Evolutionary conservation across 176 grass and related monocot genomes (phyloP).

Genomic region (Triticum turgidum): DNA sequence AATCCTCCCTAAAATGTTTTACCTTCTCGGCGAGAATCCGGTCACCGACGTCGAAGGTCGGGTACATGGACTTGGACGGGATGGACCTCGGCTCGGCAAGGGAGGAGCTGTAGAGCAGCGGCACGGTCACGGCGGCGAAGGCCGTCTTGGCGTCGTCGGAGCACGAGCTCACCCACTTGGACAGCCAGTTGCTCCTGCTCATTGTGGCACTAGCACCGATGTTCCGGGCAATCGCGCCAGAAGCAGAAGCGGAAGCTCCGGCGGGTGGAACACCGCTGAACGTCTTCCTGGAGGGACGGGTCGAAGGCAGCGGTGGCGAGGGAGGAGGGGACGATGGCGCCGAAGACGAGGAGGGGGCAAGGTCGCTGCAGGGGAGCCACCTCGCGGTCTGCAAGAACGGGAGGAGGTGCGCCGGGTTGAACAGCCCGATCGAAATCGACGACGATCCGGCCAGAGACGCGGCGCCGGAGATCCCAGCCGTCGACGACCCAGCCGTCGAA

Average conservation of each 20-base stretch:
- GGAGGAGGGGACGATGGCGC: constrained; percentile 25
- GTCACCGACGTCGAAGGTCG: constrained; percentile 93
- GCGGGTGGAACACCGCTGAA: constrained; percentile 14
- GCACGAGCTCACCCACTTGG: constrained; percentile 75
- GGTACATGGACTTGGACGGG: constrained; percentile 94
- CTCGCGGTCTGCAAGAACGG: constrained; percentile 70
- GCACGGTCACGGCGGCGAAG: constrained; percentile 86
- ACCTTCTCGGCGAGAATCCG: constrained; percentile 99
- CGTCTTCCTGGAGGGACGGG: constrained; percentile 31
- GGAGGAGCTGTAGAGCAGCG: constrained; percentile 71
- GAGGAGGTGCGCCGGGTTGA: constrained; percentile 76
- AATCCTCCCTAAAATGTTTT: background rate
- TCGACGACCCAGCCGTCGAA: constrained; percentile 20
- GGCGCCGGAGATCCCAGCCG: constrained; percentile 18
- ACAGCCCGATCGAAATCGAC: constrained; percentile 56
- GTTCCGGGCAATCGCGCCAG: constrained; percentile 16
- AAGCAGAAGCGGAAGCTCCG: constrained; percentile 9
- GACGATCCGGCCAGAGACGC: constrained; percentile 53
- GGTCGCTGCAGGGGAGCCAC: constrained; percentile 94
- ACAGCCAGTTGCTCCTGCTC: constrained; percentile 66
- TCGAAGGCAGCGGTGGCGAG: constrained; percentile 1
- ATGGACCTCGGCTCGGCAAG: constrained; percentile 90
- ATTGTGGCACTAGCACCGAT: constrained; percentile 16
- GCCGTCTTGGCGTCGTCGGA: constrained; percentile 94
- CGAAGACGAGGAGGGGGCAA: constrained; percentile 38